phyloP scores from a whole-genome alignment of 495 filamentous ascomycete species.

The Aspergillus hancockii region DNA sequence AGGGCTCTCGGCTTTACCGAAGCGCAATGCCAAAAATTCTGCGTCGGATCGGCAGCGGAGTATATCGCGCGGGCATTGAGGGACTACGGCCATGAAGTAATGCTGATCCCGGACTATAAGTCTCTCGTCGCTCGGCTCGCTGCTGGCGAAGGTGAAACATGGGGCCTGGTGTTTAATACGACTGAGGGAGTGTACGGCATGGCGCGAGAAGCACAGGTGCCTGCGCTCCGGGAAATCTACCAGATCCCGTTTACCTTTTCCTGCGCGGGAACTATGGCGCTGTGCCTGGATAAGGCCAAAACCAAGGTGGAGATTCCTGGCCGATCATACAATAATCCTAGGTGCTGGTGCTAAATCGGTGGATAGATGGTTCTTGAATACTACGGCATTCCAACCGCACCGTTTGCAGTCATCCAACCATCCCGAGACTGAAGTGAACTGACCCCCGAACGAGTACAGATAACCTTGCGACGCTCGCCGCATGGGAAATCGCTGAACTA shows the following conservation, averaged over 20 bases:
- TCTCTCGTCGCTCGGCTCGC: no score
- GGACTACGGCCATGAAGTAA: no score
- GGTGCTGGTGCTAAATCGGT: no score
- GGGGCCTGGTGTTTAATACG: not conserved
- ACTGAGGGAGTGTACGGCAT: not conserved
- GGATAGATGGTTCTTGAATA: constrained; percentile 15
- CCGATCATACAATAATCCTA: no score
- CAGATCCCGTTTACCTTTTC: not conserved
- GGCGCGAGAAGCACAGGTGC: not conserved
- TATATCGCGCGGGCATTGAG: no score
- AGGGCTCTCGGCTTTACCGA: no score
- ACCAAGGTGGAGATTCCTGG: no score
- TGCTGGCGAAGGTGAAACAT: not conserved
- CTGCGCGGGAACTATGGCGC: not conserved
- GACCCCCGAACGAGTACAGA: not conserved
- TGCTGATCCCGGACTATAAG: no score
- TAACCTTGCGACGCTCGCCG: not conserved
- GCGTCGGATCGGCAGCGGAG: no score
- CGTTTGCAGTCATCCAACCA: not conserved
- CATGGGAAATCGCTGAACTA: constrained; percentile 1
- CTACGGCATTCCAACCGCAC: constrained; percentile 5
- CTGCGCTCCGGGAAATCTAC: not conserved
- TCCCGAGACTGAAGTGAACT: not conserved
- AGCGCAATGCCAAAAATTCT: no score
- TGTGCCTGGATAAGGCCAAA: not conserved